Conservation (phyloP, 768 basidiomycete species). For the Leucocoprinus leucothites region DNA sequence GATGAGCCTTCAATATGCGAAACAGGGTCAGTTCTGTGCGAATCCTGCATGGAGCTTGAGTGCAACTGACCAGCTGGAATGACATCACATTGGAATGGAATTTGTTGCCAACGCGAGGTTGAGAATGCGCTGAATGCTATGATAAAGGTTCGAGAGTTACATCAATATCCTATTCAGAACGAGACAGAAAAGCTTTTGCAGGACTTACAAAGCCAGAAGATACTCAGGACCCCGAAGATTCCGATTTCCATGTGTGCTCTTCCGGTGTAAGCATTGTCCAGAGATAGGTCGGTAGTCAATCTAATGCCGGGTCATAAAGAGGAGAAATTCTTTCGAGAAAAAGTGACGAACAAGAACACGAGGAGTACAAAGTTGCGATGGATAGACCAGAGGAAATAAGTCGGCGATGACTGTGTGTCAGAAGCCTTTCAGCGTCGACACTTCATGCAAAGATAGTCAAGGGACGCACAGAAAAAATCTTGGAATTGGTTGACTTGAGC, state of each 20-base stretch:
- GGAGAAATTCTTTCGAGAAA: not conserved
- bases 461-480: constrained; percentile 53
- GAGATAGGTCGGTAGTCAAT: constrained; percentile 37
- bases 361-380: constrained; percentile 46
- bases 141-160: not conserved
- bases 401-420: constrained; percentile 47
- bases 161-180: not conserved
- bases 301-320: constrained; percentile 22
- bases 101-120: constrained; percentile 49
- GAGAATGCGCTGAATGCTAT: constrained; percentile 60
- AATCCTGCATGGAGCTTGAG: not conserved
- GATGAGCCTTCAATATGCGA: constrained; percentile 34
- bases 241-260: constrained; percentile 48
- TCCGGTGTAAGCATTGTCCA: constrained; percentile 39
- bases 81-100: constrained; percentile 43
- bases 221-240: constrained; percentile 38
- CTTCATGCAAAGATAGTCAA: too few species aligned
- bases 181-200: too few species aligned
- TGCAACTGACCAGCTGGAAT: constrained; percentile 43
- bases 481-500: constrained; percentile 54
- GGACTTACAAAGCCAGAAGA: constrained; percentile 53
- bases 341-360: constrained; percentile 35
- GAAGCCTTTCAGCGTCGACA: too few species aligned
- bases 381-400: constrained; percentile 61
- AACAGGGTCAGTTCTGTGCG: not conserved